Conservation (phyloP, 1,284 basidiomycete species). For the Pisolithus thermaeus region DNA sequence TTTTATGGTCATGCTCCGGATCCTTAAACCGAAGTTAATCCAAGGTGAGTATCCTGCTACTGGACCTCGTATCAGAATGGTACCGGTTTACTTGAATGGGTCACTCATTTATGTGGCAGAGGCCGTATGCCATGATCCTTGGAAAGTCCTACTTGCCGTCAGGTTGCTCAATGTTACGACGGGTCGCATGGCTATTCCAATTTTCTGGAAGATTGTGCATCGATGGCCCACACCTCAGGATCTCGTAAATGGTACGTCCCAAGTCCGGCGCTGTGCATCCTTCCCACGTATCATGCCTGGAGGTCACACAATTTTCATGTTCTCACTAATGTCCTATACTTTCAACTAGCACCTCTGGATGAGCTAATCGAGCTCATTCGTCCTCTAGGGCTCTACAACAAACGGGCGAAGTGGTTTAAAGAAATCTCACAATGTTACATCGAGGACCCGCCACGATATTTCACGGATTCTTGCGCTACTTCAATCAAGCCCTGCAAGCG, state of each 20-base stretch:
- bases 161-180: slow-evolving; percentile 28
- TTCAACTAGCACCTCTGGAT: slow-evolving; percentile 17
- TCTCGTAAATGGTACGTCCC: slow-evolving; percentile 40
- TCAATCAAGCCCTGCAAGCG: background rate
- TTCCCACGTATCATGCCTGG: too few species aligned
- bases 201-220: slow-evolving; percentile 46
- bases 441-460: slow-evolving; percentile 32
- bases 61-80: background rate
- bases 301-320: background rate
- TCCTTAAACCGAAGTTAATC: slow-evolving; percentile 26
- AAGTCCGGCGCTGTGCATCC: background rate
- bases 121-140: slow-evolving; percentile 20
- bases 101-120: slow-evolving; percentile 11
- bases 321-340: background rate
- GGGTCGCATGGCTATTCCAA: slow-evolving; percentile 25
- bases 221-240: slow-evolving; percentile 49
- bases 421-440: slow-evolving; percentile 42
- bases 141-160: slow-evolving; percentile 29
- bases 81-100: background rate
- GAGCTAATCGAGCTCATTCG: slow-evolving; percentile 40
- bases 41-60: slow-evolving; percentile 17
- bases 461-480: background rate
- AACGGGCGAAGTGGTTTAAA: slow-evolving; percentile 47
- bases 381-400: slow-evolving; percentile 48
- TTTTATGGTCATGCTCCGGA: slow-evolving; percentile 21